These are phyloP conservation scores for Trametes punicea DNA, from an alignment of 768 basidiomycete genomes.

Conservation along the genomic window DNA sequence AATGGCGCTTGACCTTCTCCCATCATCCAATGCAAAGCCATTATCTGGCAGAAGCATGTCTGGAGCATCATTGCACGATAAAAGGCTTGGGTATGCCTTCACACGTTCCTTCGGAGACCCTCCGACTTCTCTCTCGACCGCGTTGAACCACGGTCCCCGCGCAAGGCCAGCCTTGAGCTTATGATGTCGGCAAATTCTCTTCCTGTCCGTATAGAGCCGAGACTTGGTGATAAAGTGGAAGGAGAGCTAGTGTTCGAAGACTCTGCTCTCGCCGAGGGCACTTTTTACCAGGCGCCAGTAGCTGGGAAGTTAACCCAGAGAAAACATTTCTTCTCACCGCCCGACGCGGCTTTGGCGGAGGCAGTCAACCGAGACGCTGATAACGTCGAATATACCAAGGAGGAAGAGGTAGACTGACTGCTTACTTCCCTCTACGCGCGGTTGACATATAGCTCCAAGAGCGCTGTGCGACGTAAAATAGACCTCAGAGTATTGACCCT, in stretches of 20 bases:
- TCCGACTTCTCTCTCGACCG: not conserved
- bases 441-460: conserved; percentile 26
- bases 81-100: not conserved
- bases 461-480: conserved; percentile 45
- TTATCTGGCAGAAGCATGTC: not conserved
- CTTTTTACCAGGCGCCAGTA: conserved; percentile 39
- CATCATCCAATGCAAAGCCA: conserved; percentile 3
- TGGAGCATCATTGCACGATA: not conserved
- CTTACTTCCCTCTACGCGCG: not conserved
- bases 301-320: conserved; percentile 22
- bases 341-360: conserved; percentile 37
- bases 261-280: conserved; percentile 34
- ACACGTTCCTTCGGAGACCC: not conserved
- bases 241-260: not conserved
- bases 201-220: conserved; percentile 2
- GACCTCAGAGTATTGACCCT: conserved; percentile 49
- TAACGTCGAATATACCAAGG: conserved; percentile 44
- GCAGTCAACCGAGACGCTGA: conserved; percentile 52
- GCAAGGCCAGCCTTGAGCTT: not conserved
- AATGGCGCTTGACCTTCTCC: conserved; percentile 8
- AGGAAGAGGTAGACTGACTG: conserved; percentile 40
- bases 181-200: not conserved
- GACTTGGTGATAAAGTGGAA: conserved; percentile 6
- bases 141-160: not conserved
- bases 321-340: conserved; percentile 28